Conservation (phyloP, 441 rosid genomes). For the Croton setiger region DNA sequence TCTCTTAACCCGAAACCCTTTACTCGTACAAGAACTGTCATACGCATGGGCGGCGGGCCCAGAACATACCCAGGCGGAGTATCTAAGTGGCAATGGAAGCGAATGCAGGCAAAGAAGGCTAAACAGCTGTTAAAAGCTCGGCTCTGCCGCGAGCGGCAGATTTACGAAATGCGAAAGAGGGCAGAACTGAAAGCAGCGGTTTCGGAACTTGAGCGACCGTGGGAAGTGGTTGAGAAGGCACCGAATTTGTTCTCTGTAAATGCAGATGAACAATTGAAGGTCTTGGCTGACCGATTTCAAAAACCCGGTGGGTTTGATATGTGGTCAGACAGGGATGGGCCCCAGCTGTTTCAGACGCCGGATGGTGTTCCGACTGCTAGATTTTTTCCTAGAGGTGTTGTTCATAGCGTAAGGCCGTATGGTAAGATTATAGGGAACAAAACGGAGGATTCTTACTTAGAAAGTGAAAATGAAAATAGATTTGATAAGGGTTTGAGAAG, state of each 20-base stretch:
- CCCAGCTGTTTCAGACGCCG: conserved; percentile 49
- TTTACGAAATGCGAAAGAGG: conserved; percentile 67
- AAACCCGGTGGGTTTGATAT: conserved; percentile 76
- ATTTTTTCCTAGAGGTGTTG: conserved; percentile 83
- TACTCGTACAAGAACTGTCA: conserved; percentile 35
- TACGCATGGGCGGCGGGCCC: conserved; percentile 94
- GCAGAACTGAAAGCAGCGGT: conserved; percentile 87
- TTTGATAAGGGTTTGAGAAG: background rate
- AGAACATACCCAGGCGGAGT: conserved; percentile 86
- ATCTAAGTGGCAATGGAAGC: conserved; percentile 98
- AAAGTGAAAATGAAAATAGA: background rate
- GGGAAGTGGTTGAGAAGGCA: conserved; percentile 72
- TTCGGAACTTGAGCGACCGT: conserved; percentile 75
- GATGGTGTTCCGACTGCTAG: conserved; percentile 77
- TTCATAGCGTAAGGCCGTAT: conserved; percentile 68
- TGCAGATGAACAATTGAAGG: conserved; percentile 62
- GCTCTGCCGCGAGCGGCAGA: conserved; percentile 77
- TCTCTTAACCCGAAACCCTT: conserved; percentile 24
- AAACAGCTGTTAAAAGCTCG: conserved; percentile 75
- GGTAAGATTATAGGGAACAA: conserved; percentile 19
- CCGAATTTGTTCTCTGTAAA: conserved; percentile 71
- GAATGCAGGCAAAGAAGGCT: conserved; percentile 87
- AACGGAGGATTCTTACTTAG: conserved; percentile 15
- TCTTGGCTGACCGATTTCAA: conserved; percentile 84
- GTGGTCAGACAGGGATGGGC: conserved; percentile 83